Evolutionary conservation across 139 green algal genomes (phyloP), one percentile per base, ranked within the genome.

Genomic region (Picochlorum sp.): DNA sequence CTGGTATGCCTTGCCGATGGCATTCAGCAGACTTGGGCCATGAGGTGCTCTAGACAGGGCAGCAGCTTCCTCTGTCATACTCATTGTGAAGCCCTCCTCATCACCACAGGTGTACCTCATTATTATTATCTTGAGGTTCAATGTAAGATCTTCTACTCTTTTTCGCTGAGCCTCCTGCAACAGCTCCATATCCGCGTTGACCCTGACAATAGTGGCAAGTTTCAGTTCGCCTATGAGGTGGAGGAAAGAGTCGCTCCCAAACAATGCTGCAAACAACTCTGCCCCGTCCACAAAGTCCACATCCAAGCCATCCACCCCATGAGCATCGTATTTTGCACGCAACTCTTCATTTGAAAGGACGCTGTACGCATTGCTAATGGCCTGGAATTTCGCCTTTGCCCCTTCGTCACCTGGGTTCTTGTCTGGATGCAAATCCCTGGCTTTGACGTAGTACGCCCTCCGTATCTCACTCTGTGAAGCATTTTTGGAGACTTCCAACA

Each of bases 391-490:
- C 7, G 79, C 63, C 23, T 93, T 85, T 11, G 92, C 92, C 13
- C 80, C 57, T 0, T 73, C 68, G 61, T 96, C 89, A 9, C 71
- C 81, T 0, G 82, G 84, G 70, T 96, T 96, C 77, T 98, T 98
- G 74, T 98, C 91, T 13, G 84, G 84, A 65, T 90, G 85, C 41
- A 84, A 55, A 57, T 60, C 60, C 18, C 85, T 67, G 0, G 92
- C 91, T 47, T 95, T 75, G 3, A 91, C 21, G 79, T 96, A 98
- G 74, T 98, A 98, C 26, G 83, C 69, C 45, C 82, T 83, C 75
- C 94, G 93, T 58, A 97, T 91, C 4, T 83, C 72, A 15, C 81
- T 81, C 3, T 68, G 47, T 2, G 76, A 79, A 3, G 88, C 86
- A 32, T 85, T 72, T 3, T 57, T 71, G 1, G 63, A 10, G 10